Percentiles rank a stretch among this genome's conserved stretches.
phyloP scores from a whole-genome alignment of 192 early-diverging fungal genomes.

The Phycomyces blakesleeanus region DNA sequence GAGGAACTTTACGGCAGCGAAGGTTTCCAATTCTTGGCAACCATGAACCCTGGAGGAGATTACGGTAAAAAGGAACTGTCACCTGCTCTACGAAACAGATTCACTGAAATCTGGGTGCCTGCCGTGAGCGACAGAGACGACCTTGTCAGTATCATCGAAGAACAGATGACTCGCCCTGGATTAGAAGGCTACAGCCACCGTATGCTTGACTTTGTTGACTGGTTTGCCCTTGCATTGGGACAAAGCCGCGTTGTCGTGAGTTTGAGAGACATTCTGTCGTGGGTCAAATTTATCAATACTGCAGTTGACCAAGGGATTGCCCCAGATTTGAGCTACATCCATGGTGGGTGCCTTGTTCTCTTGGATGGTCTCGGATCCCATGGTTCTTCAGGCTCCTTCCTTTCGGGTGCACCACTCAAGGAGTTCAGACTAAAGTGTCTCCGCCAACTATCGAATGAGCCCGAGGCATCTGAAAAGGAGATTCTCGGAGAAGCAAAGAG shows the following conservation, averaged over 20 bases:
- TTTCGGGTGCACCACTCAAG: constrained; percentile 42
- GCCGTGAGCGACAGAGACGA: constrained; percentile 77
- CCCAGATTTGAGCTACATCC: constrained; percentile 57
- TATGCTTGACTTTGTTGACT: constrained; percentile 83
- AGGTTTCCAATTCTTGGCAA: constrained; percentile 90
- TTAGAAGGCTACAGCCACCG: constrained; percentile 43
- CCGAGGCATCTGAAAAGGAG: constrained; percentile 30
- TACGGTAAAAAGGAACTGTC: constrained; percentile 98
- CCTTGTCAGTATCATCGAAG: constrained; percentile 58
- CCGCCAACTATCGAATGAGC: constrained; percentile 36
- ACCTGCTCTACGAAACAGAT: constrained; percentile 95
- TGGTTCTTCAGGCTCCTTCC: constrained; percentile 50
- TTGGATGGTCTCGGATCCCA: constrained; percentile 92
- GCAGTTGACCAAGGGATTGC: constrained; percentile 47
- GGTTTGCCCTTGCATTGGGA: constrained; percentile 62
- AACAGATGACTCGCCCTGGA: constrained; percentile 40
- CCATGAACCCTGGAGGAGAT: constrained; percentile 99
- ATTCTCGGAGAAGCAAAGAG: constrained; percentile 38
- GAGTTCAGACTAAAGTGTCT: constrained; percentile 50
- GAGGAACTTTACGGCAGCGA: constrained; percentile 63
- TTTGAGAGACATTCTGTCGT: constrained; percentile 89
- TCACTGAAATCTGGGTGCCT: constrained; percentile 97
- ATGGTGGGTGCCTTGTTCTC: constrained; percentile 89
- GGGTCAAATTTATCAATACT: constrained; percentile 80
- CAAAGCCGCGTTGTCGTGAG: constrained; percentile 60